Evolutionary conservation across 257 asterid genomes (phyloP).

Genomic region (Marsdenia floribunda): DNA sequence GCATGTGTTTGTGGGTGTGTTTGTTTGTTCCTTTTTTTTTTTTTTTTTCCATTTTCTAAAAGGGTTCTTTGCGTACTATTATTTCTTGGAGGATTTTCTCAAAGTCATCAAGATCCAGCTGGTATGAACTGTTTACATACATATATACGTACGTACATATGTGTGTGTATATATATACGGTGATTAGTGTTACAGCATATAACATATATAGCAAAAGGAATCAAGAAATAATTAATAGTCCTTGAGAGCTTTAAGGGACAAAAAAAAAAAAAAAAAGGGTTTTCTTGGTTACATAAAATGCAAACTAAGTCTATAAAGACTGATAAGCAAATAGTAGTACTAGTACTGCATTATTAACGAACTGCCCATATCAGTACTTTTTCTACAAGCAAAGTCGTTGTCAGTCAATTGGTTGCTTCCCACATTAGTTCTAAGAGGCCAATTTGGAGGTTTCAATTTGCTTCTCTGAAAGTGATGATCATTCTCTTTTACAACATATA

Average conservation of each 20-base stretch:
- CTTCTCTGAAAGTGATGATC: constrained; percentile 6
- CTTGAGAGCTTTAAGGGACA: background rate
- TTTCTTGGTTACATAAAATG: background rate
- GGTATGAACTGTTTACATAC: too few relatives aligned
- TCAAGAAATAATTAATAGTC: background rate
- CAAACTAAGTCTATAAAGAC: constrained; percentile 6
- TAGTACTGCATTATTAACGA: background rate
- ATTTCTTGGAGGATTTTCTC: background rate
- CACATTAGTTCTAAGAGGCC: constrained; percentile 13
- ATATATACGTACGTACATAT: too few relatives aligned
- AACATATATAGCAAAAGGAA: background rate
- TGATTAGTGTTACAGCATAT: background rate
- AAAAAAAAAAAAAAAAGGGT: background rate
- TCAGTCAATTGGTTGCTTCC: constrained; percentile 15
- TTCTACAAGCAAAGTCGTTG: constrained; percentile 1
- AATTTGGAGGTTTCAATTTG: constrained; percentile 15
- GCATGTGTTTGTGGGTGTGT: too few relatives aligned
- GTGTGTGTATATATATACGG: too few relatives aligned
- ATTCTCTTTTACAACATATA: background rate
- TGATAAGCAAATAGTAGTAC: background rate
- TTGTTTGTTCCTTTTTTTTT: too few relatives aligned
- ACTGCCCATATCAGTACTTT: background rate
- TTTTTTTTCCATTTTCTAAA: background rate
- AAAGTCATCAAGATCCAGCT: background rate
- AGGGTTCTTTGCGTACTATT: background rate